phyloP scores from a whole-genome alignment of 2,329 filamentous ascomycete genomes.

The Trichoderma polysporum region DNA sequence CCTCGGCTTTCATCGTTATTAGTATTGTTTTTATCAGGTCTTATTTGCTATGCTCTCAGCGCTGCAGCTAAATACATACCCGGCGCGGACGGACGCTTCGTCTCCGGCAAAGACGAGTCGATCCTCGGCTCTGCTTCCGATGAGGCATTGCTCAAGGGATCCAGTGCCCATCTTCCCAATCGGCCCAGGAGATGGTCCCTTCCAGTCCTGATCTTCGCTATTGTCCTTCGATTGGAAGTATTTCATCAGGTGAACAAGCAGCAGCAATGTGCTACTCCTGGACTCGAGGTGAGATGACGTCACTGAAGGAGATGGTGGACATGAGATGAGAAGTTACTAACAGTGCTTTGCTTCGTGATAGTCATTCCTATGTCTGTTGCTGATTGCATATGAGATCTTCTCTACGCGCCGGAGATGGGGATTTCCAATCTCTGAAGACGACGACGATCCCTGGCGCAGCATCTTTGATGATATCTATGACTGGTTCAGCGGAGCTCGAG shows the following conservation, averaged over 20 bases:
- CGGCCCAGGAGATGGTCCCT: slow-evolving; percentile 49
- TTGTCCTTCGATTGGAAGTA: slow-evolving; percentile 49
- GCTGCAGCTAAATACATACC: slow-evolving; percentile 47
- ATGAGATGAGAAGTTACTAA: background rate
- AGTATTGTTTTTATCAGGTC: slow-evolving; percentile 47
- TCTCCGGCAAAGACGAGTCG: slow-evolving; percentile 29
- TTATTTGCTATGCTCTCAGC: slow-evolving; percentile 42
- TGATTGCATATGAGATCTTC: slow-evolving; percentile 48
- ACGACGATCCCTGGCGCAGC: slow-evolving; percentile 50
- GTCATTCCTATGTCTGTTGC: slow-evolving; percentile 48
- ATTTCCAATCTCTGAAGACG: slow-evolving; percentile 33
- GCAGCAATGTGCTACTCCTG: slow-evolving; percentile 51
- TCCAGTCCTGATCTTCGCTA: slow-evolving; percentile 43
- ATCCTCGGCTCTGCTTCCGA: slow-evolving; percentile 22
- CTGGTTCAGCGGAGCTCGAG: slow-evolving; percentile 47
- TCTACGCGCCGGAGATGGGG: slow-evolving; percentile 36
- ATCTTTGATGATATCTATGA: slow-evolving; percentile 47
- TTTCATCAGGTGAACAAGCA: slow-evolving; percentile 47
- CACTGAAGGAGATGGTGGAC: background rate
- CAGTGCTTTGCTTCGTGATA: slow-evolving; percentile 24
- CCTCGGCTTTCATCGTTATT: slow-evolving; percentile 50
- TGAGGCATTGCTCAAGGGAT: slow-evolving; percentile 35
- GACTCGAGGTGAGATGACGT: slow-evolving; percentile 45
- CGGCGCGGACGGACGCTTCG: slow-evolving; percentile 48
- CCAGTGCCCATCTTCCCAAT: slow-evolving; percentile 40